phyloP scores from a whole-genome alignment of 2,329 filamentous ascomycete species.

The Colletotrichum eleusines region DNA sequence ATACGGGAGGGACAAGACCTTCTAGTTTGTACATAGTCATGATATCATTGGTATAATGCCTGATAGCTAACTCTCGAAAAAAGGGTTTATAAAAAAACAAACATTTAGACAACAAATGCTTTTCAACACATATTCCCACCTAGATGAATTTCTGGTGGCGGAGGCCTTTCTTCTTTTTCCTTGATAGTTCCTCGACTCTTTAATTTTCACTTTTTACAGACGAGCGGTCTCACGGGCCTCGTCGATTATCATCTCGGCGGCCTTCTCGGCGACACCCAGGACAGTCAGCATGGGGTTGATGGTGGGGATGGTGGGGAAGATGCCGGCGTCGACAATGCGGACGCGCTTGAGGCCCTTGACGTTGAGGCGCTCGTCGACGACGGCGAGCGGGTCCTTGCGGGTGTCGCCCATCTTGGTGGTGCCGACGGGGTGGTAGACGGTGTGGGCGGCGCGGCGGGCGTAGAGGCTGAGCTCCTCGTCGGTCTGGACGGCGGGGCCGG shows the following conservation, averaged over 20 bases:
- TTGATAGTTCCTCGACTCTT: not conserved
- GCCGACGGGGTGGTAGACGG: conserved; percentile 47
- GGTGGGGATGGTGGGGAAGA: conserved; percentile 88
- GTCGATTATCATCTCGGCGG: conserved; percentile 84
- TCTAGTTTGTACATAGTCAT: conserved; percentile 14
- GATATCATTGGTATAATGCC: conserved; percentile 43
- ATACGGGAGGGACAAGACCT: not conserved
- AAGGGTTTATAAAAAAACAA: not conserved
- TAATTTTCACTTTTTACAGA: conserved; percentile 23
- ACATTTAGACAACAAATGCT: conserved; percentile 25
- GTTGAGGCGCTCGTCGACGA: conserved; percentile 56
- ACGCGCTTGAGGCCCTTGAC: conserved; percentile 55
- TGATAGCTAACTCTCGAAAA: conserved; percentile 33
- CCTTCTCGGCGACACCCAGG: conserved; percentile 83
- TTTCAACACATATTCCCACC: conserved; percentile 12
- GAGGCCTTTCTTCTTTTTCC: too few relatives aligned
- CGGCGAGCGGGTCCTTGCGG: conserved; percentile 80
- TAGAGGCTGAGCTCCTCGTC: conserved; percentile 88
- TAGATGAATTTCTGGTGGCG: not conserved
- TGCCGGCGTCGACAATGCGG: conserved; percentile 64
- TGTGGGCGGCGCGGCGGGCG: conserved; percentile 80
- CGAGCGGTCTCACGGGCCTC: conserved; percentile 58
- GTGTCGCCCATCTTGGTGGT: conserved; percentile 51
- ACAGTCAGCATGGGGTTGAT: conserved; percentile 95
- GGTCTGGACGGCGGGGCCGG: conserved; percentile 77